Conservation (phyloP, 2,329 filamentous ascomycete species). For the Ceratocystis albifundus region DNA sequence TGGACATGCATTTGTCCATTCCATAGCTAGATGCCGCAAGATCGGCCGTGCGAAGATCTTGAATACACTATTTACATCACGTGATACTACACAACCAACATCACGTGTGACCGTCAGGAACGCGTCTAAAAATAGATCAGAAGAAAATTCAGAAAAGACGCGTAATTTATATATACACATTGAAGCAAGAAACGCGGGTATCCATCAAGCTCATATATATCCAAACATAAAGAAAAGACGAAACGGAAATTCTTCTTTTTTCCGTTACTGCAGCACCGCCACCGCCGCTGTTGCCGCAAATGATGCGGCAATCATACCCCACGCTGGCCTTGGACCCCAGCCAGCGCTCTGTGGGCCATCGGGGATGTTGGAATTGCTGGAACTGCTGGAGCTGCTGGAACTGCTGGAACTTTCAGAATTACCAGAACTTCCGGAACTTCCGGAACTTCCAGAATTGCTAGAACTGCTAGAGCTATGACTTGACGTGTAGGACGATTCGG, state of each 20-base stretch:
- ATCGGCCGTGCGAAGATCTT: slow-evolving; percentile 1
- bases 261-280: not conserved
- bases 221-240: slow-evolving; percentile 6
- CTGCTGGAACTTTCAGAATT: not conserved
- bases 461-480: not conserved
- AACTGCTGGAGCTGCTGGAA: too few species aligned
- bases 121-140: slow-evolving; percentile 1
- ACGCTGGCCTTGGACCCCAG: slow-evolving; percentile 2
- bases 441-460: not conserved
- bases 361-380: not conserved
- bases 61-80: not conserved
- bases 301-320: not conserved
- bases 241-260: not conserved
- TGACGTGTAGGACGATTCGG: not conserved
- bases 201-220: slow-evolving; percentile 4
- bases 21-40: not conserved
- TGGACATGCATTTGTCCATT: not conserved
- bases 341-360: slow-evolving; percentile 1
- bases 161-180: not conserved
- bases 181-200: slow-evolving; percentile 3
- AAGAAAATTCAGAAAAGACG: not conserved
- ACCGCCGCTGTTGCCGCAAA: not conserved
- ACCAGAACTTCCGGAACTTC: not conserved
- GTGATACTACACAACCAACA: not conserved
- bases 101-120: not conserved